These are phyloP conservation scores for Cetradonia linearis DNA, from an alignment of 495 filamentous ascomycete species.

Conservation along the genomic window DNA sequence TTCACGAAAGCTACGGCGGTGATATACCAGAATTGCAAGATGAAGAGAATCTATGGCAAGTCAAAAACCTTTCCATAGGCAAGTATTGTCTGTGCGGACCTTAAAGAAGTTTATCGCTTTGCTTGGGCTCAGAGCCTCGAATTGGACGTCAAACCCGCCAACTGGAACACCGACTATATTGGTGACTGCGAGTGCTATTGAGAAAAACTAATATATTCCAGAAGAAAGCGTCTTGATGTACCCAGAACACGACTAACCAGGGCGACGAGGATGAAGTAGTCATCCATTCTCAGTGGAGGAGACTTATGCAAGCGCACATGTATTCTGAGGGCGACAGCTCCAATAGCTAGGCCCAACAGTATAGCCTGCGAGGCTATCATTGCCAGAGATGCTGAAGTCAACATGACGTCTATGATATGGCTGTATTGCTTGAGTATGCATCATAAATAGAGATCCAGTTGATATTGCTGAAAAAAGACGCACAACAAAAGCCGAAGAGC, in stretches of 20 bases:
- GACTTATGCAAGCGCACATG: slow-evolving; percentile 2
- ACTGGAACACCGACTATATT: slow-evolving; percentile 19
- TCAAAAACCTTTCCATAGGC: background rate
- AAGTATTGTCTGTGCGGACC: background rate
- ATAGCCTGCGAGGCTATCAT: slow-evolving; percentile 16
- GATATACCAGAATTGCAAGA: slow-evolving; percentile 20
- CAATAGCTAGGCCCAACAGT: slow-evolving; percentile 11
- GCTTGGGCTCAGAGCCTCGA: background rate
- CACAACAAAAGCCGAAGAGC: background rate
- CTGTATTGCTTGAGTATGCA: background rate
- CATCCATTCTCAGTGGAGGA: slow-evolving; percentile 7
- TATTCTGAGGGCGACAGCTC: slow-evolving; percentile 13
- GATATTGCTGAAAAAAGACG: background rate
- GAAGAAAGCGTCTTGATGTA: background rate
- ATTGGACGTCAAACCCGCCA: slow-evolving; percentile 14
- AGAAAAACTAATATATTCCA: slow-evolving; percentile 3
- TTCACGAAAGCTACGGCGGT: slow-evolving; percentile 17
- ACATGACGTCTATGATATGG: background rate
- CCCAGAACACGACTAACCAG: slow-evolving; percentile 3
- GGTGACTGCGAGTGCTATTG: slow-evolving; percentile 14
- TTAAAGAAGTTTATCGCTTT: slow-evolving; percentile 9
- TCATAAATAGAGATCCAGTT: background rate
- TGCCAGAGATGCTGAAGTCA: slow-evolving; percentile 9
- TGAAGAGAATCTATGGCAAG: slow-evolving; percentile 13
- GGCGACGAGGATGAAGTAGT: slow-evolving; percentile 16